A percentile compares a stretch with the other conserved stretches of the same genome.
Evolutionary conservation across 495 filamentous ascomycete species (phyloP).

Genomic region (Lepidopterella palustris): DNA sequence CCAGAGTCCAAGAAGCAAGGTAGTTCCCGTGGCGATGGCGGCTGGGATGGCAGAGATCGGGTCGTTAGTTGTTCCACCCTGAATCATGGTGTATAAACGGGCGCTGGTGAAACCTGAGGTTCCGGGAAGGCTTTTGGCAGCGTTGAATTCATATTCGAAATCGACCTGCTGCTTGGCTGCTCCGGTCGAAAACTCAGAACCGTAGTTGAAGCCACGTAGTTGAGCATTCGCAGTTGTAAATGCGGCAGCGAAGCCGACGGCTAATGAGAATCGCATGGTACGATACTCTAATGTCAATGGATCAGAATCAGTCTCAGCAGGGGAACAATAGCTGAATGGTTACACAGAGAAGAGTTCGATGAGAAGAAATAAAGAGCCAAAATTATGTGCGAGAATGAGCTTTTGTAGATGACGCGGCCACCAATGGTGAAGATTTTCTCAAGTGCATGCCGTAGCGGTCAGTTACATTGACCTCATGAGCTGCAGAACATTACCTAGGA

Average conservation of each 20-base stretch:
- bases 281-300: too few species aligned
- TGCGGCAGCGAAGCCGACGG: neutral
- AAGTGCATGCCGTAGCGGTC: too few species aligned
- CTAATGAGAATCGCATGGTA: neutral
- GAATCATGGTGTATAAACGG: slow-evolving; percentile 58
- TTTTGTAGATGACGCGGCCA: too few species aligned
- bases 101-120: slow-evolving; percentile 71
- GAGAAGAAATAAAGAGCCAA: too few species aligned
- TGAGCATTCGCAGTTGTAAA: neutral
- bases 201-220: slow-evolving; percentile 72
- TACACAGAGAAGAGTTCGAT: too few species aligned
- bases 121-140: slow-evolving; percentile 61
- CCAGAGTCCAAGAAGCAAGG: slow-evolving; percentile 74
- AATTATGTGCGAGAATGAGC: too few species aligned
- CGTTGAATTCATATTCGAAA: slow-evolving; percentile 63
- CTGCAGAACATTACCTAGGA: too few species aligned
- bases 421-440: too few species aligned
- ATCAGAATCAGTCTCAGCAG: too few species aligned
- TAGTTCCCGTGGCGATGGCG: slow-evolving; percentile 63
- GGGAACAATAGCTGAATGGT: too few species aligned
- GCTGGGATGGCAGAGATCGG: slow-evolving; percentile 67
- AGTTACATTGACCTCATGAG: too few species aligned
- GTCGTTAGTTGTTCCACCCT: slow-evolving; percentile 51
- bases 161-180: slow-evolving; percentile 56
- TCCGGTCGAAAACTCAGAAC: slow-evolving; percentile 52